Evolutionary conservation across 2,329 filamentous ascomycete genomes (phyloP).

Genomic region (Incumbomyces delicatus): DNA sequence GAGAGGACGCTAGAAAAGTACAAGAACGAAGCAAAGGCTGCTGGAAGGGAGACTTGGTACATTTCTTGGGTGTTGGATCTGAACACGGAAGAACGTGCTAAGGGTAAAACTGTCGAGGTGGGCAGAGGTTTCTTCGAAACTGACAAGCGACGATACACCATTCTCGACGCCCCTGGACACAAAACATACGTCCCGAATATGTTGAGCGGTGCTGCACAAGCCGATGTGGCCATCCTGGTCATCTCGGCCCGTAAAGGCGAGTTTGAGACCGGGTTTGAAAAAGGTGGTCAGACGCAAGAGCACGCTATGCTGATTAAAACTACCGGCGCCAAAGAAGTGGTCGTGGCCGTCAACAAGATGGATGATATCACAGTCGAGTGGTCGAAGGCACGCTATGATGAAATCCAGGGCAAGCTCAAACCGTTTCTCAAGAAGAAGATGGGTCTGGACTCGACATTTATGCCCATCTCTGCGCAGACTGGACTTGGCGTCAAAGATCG

Average conservation of each 20-base stretch:
- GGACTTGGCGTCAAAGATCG: slow-evolving; percentile 80
- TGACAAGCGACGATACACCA: slow-evolving; percentile 89
- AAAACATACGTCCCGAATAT: slow-evolving; percentile 98
- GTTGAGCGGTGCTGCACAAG: slow-evolving; percentile 91
- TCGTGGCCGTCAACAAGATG: slow-evolving; percentile 98
- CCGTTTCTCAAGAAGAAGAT: slow-evolving; percentile 63
- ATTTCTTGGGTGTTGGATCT: slow-evolving; percentile 96
- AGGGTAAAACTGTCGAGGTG: slow-evolving; percentile 97
- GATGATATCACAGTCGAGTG: slow-evolving; percentile 93
- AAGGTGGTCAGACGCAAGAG: slow-evolving; percentile 87
- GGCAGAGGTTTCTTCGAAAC: slow-evolving; percentile 95
- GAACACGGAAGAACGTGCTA: slow-evolving; percentile 89
- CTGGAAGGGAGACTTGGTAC: slow-evolving; percentile 97
- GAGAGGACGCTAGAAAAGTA: slow-evolving; percentile 98
- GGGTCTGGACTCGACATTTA: slow-evolving; percentile 81
- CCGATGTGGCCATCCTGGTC: slow-evolving; percentile 88
- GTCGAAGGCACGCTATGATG: slow-evolving; percentile 84
- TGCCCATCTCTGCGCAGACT: slow-evolving; percentile 89
- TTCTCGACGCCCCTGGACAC: slow-evolving; percentile 92
- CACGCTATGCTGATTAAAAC: slow-evolving; percentile 97
- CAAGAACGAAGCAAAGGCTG: slow-evolving; percentile 90
- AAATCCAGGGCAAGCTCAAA: slow-evolving; percentile 81
- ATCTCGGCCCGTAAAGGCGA: slow-evolving; percentile 96
- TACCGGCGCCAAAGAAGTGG: slow-evolving; percentile 91
- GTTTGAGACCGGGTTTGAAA: slow-evolving; percentile 97